These are phyloP conservation scores for thale cress (Arabidopsis thaliana) DNA, from an alignment of 345 rosid species.

Conservation along the genomic window TAIR10.1 NC_003076.8:14935501-14936000, in stretches of 20 bases:
- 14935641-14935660: conserved; percentile 68
- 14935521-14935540: conserved; percentile 5
- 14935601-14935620: conserved; percentile 72
- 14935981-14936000: background rate
- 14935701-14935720: conserved; percentile 24
- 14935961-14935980: background rate
- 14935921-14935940: background rate
- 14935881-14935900: conserved; percentile 38
- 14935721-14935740: conserved; percentile 31
- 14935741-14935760: conserved; percentile 31
- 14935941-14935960: background rate
- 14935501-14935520: background rate
- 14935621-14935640: conserved; percentile 84
- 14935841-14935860: background rate
- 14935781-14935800: conserved; percentile 30
- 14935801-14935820: conserved; percentile 34
- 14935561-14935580: conserved; percentile 27
- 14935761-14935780: conserved; percentile 26
- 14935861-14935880: background rate
- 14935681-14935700: background rate
- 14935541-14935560: background rate
- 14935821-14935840: conserved; percentile 33
- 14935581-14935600: conserved; percentile 97
- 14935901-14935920: conserved; percentile 37
- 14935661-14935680: conserved; percentile 6